These are phyloP conservation scores for Lactifluus subvellereus DNA, from an alignment of 768 basidiomycete species.

Conservation along the genomic window DNA sequence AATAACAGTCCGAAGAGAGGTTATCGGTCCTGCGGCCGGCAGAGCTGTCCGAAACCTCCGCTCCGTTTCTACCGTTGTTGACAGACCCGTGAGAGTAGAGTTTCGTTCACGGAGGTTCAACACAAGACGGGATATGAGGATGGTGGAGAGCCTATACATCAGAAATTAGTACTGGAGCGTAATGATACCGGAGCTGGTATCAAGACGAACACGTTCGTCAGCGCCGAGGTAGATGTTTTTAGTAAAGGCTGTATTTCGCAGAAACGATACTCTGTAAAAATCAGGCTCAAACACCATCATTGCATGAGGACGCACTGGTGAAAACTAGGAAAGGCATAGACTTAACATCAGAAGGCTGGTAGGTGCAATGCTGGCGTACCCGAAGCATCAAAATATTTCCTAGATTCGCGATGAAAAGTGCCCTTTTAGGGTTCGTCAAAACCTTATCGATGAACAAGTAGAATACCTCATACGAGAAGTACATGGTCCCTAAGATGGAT, in stretches of 20 bases:
- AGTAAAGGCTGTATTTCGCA: conserved; percentile 1
- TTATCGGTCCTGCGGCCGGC: background rate
- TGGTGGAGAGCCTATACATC: conserved; percentile 1
- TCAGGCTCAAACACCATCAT: background rate
- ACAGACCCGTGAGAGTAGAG: background rate
- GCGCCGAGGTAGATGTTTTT: background rate
- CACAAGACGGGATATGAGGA: conserved; percentile 14
- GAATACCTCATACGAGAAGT: conserved; percentile 11
- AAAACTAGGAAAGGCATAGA: background rate
- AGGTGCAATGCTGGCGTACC: background rate
- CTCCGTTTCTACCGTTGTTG: conserved; percentile 2
- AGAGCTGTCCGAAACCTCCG: conserved; percentile 3
- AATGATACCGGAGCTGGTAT: too few species aligned
- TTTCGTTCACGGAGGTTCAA: conserved; percentile 14
- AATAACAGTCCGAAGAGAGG: background rate
- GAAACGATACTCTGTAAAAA: background rate
- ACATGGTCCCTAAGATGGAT: conserved; percentile 9
- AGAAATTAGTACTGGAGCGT: background rate
- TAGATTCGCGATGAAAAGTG: conserved; percentile 10
- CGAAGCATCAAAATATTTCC: conserved; percentile 14
- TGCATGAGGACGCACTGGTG: conserved; percentile 5
- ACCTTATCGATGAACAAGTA: background rate
- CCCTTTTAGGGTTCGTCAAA: background rate
- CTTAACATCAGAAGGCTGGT: background rate
- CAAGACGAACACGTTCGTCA: conserved; percentile 17